Conservation (phyloP, 2,329 filamentous ascomycete species). For the Epichloe scottii region DNA sequence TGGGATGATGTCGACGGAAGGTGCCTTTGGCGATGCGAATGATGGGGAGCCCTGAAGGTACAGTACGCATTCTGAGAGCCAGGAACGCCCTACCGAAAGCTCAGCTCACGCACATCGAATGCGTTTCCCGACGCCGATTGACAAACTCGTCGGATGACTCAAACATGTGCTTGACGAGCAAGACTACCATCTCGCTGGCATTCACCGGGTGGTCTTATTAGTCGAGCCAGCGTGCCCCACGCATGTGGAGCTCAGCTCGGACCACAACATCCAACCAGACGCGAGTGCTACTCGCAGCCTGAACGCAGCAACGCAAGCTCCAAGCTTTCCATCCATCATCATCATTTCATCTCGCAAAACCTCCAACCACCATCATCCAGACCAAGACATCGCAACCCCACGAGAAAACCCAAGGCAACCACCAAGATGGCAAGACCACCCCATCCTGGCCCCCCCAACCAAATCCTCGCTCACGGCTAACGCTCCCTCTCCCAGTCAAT, state of each 20-base stretch:
- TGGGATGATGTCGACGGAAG: conserved; percentile 69
- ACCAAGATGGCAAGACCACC: conserved; percentile 35
- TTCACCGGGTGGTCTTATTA: no score
- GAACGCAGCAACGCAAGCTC: conserved; percentile 6
- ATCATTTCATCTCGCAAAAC: not conserved
- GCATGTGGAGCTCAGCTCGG: not conserved
- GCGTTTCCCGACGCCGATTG: no score
- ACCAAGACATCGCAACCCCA: not conserved
- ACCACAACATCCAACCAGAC: conserved; percentile 5
- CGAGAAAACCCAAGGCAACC: not conserved
- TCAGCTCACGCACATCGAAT: no score
- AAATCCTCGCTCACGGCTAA: conserved; percentile 6
- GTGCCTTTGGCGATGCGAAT: conserved; percentile 66
- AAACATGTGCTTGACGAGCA: no score
- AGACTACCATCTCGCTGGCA: no score
- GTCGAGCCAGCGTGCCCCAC: no score
- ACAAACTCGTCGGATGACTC: no score
- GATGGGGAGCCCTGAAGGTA: conserved; percentile 37
- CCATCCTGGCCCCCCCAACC: not conserved
- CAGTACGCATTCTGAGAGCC: not conserved
- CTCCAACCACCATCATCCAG: conserved; percentile 5
- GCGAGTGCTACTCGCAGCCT: conserved; percentile 18
- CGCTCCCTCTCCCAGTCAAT: conserved; percentile 49
- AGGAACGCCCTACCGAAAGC: no score
- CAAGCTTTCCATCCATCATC: conserved; percentile 1